Conservation (phyloP, 2,329 filamentous ascomycete genomes). For the Pseudogymnoascus sp. region DNA sequence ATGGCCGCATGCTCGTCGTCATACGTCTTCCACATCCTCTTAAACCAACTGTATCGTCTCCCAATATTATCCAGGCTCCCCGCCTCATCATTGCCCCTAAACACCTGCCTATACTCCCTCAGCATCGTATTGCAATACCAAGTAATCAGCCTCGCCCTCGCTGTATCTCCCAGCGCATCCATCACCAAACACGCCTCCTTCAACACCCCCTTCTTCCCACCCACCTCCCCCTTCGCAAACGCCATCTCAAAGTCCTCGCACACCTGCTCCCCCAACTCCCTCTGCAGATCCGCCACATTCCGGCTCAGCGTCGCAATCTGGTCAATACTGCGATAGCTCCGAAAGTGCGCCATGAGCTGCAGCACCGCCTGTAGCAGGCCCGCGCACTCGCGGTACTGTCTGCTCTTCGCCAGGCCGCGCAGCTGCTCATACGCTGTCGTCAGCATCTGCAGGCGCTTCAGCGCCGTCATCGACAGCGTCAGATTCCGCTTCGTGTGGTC, state of each 20-base stretch:
- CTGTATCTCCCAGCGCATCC: conserved; percentile 86
- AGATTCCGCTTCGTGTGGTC: conserved; percentile 96
- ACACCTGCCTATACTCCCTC: conserved; percentile 90
- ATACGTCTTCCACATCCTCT: conserved; percentile 88
- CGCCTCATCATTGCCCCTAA: conserved; percentile 92
- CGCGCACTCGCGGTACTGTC: conserved; percentile 92
- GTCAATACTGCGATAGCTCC: conserved; percentile 94
- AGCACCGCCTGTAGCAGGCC: conserved; percentile 90
- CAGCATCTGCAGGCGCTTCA: conserved; percentile 96
- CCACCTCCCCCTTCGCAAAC: conserved; percentile 82
- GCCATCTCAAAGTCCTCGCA: conserved; percentile 97
- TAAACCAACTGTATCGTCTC: conserved; percentile 91
- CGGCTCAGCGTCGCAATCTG: conserved; percentile 91
- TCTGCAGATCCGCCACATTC: conserved; percentile 87
- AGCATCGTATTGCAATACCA: conserved; percentile 99
- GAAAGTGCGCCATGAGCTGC: conserved; percentile 97
- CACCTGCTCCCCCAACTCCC: conserved; percentile 91
- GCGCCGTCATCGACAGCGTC: conserved; percentile 92
- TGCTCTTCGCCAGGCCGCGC: conserved; percentile 68
- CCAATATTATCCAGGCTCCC: conserved; percentile 95
- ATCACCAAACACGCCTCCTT: conserved; percentile 87
- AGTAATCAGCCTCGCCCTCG: conserved; percentile 71
- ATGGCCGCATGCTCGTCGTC: conserved; percentile 86
- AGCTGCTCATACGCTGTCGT: conserved; percentile 98
- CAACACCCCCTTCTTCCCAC: conserved; percentile 60